Conservation (phyloP, 2,329 filamentous ascomycete species). For the Lojkania enalia region DNA sequence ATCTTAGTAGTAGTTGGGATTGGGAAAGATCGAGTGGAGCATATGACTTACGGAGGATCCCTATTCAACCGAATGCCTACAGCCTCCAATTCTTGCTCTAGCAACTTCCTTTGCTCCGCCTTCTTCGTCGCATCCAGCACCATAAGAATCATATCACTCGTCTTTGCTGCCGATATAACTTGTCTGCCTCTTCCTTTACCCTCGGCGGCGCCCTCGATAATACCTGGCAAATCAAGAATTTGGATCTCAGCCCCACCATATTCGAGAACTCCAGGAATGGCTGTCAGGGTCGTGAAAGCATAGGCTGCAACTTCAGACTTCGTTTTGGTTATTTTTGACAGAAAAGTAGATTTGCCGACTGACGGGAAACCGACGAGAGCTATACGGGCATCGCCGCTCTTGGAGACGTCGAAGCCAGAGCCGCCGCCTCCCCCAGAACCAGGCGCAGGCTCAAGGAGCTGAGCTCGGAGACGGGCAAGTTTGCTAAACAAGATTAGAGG, state of each 20-base stretch:
- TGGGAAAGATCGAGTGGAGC: neutral
- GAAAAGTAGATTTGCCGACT: slow-evolving; percentile 96
- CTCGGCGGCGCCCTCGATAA: slow-evolving; percentile 95
- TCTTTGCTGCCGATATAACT: slow-evolving; percentile 97
- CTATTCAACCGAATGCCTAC: slow-evolving; percentile 93
- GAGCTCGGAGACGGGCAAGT: slow-evolving; percentile 89
- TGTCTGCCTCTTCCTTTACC: slow-evolving; percentile 94
- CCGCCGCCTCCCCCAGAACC: slow-evolving; percentile 79
- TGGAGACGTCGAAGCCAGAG: slow-evolving; percentile 84
- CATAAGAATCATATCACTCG: slow-evolving; percentile 96
- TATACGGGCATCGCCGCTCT: slow-evolving; percentile 94
- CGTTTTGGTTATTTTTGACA: slow-evolving; percentile 99
- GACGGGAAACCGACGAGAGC: slow-evolving; percentile 98
- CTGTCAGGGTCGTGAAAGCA: slow-evolving; percentile 95
- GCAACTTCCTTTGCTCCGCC: slow-evolving; percentile 83
- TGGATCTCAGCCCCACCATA: slow-evolving; percentile 98
- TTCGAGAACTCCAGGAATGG: slow-evolving; percentile 94
- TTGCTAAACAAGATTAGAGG: slow-evolving; percentile 64
- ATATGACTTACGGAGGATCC: slow-evolving; percentile 74
- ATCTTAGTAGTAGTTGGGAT: neutral
- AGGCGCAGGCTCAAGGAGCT: slow-evolving; percentile 85
- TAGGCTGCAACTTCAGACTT: slow-evolving; percentile 95
- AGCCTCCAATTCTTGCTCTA: slow-evolving; percentile 91
- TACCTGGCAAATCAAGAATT: slow-evolving; percentile 94
- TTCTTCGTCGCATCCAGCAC: slow-evolving; percentile 95